Evolutionary conservation across 768 basidiomycete species (phyloP).

Genomic region (Trichaptum fuscoviolaceum): DNA sequence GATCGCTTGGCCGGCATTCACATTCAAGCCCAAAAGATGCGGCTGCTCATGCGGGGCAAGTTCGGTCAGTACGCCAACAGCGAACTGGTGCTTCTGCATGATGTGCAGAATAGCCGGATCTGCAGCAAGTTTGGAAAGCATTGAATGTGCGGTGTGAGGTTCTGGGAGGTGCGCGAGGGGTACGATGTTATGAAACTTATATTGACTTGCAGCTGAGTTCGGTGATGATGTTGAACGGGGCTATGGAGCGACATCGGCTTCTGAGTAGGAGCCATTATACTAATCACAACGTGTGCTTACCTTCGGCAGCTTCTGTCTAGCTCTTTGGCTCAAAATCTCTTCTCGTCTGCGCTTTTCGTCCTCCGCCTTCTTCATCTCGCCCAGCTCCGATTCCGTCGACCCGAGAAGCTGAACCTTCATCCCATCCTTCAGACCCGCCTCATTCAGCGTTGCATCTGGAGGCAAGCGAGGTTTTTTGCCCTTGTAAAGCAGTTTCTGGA

Average conservation of each 20-base stretch:
- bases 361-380: constrained; percentile 49
- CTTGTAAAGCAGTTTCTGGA: constrained; percentile 72
- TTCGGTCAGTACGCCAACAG: constrained; percentile 67
- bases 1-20: constrained; percentile 55
- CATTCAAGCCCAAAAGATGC: constrained; percentile 62
- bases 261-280: constrained; percentile 8
- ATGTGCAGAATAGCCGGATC: constrained; percentile 68
- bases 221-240: constrained; percentile 51
- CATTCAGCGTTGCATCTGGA: constrained; percentile 27
- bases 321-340: constrained; percentile 53
- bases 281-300: constrained; percentile 26
- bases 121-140: constrained; percentile 55
- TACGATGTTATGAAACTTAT: constrained; percentile 59
- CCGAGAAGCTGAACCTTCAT: constrained; percentile 69
- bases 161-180: constrained; percentile 62
- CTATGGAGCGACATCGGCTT: constrained; percentile 23
- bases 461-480: constrained; percentile 45
- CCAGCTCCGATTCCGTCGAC: constrained; percentile 53
- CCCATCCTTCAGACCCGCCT: constrained; percentile 59
- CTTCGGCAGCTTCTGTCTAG: constrained; percentile 52
- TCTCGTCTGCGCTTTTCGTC: constrained; percentile 52
- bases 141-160: constrained; percentile 46
- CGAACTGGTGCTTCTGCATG: constrained; percentile 65
- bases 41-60: constrained; percentile 76
- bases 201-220: constrained; percentile 34